phyloP scores from a whole-genome alignment of 2,329 filamentous ascomycete genomes.

The Phyllosticta paracitricarpa region DNA sequence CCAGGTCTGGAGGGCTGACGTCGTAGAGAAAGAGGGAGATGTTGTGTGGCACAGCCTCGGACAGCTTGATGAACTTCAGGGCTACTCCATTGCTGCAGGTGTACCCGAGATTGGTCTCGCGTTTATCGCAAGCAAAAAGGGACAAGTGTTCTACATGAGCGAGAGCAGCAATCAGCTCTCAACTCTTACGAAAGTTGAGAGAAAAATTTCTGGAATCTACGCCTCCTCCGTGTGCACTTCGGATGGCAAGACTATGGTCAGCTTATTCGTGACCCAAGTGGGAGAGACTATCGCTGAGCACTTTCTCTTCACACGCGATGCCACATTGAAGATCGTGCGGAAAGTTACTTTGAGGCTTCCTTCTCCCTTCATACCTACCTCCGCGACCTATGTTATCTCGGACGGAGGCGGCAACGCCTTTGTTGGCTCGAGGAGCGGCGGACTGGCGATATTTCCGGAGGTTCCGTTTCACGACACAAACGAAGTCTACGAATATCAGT shows the following conservation, averaged over 20 bases:
- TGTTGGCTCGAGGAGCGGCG: constrained; percentile 2
- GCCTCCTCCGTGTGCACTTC: constrained; percentile 1
- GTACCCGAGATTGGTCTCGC: constrained; percentile 27
- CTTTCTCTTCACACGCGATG: constrained; percentile 1
- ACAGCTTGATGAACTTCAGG: constrained; percentile 30
- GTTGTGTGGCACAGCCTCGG: constrained; percentile 21
- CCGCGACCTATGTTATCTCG: constrained; percentile 14
- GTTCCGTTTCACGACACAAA: background rate
- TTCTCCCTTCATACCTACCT: constrained; percentile 42
- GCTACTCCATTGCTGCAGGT: constrained; percentile 39
- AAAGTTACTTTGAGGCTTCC: constrained; percentile 18
- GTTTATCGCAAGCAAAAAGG: constrained; percentile 38
- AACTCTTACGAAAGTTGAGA: constrained; percentile 19
- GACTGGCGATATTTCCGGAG: constrained; percentile 1
- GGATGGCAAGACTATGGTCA: constrained; percentile 11
- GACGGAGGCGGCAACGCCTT: background rate
- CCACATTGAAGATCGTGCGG: background rate
- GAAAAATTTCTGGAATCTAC: constrained; percentile 36
- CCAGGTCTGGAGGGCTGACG: constrained; percentile 30
- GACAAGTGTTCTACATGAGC: constrained; percentile 32
- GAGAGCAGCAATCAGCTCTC: constrained; percentile 13
- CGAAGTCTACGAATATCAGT: background rate
- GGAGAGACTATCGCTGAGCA: constrained; percentile 25
- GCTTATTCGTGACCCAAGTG: constrained; percentile 30
- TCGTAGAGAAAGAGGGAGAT: background rate